Evolutionary conservation across 345 rosid genomes (phyloP), one percentile per base, ranked within the genome.

Genomic region (Leavenworthia alabamica): DNA sequence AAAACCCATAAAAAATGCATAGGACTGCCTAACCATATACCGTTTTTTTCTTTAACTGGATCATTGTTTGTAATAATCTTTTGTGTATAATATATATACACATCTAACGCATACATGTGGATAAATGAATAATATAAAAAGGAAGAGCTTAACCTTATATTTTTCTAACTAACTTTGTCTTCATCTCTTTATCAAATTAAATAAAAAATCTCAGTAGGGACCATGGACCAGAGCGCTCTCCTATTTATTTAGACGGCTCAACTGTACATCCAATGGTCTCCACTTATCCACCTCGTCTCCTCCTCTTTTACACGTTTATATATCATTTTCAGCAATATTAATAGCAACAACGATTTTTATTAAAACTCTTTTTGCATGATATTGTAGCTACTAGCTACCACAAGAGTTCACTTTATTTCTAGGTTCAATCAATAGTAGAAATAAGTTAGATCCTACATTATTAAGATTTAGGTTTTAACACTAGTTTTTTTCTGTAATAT

Each of bases 211-310:
- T 39, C 45, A 39, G 69, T 39, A 62, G 51, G 54, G 28, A 56
- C 8, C 41, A 33, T 64, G 64, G 65, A 49, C 41, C 10, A n/a
- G n/a, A n/a, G n/a, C n/a, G n/a, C n/a, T 52, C 39, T 46, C n/a
- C 17, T 42, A 64, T 56, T 16, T 17, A 63, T 71, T 41, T 24
- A 23, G 56, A 16, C 41, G 23, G 37, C 41, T 71, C 70, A 64
- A 50, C 75, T 57, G 47, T 63, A 4, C 54, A 63, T 57, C 70
- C 60, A 56, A 71, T 60, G 70, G 47, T 56, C 54, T 55, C 48
- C 6, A 26, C 37, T 56, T 2, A 41, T 12, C 42, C 54, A n/a
- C 54, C 26, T 29, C 5, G 14, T 33, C n/a, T 17, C 62, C 33
- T 23, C 23, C 39, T 31, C 59, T 56, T 46, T 23, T n/a, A n/a